Conservation (phyloP, 2,329 filamentous ascomycete species). For the Aaosphaeria pasadenensis region DNA sequence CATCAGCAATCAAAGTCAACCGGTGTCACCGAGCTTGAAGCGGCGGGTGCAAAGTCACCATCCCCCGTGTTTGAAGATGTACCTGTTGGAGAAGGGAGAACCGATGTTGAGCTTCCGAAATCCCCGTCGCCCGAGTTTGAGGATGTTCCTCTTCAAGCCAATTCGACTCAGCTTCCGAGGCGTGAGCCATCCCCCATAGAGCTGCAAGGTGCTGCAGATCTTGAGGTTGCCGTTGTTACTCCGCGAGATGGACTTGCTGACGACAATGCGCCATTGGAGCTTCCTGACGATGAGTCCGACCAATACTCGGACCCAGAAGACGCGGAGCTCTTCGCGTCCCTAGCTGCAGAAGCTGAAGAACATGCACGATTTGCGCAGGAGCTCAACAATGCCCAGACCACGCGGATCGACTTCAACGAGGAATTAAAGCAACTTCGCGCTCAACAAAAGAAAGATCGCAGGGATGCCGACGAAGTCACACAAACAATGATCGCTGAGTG, state of each 20-base stretch:
- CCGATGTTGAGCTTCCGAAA: conserved; percentile 17
- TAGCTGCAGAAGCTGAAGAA: conserved; percentile 88
- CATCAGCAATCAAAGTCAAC: not conserved
- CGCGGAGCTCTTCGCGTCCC: conserved; percentile 79
- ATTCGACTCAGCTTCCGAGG: conserved; percentile 5
- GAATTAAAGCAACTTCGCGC: conserved; percentile 82
- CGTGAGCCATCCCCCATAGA: conserved; percentile 19
- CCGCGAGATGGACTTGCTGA: conserved; percentile 30
- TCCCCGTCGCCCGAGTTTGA: conserved; percentile 52
- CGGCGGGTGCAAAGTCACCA: conserved; percentile 24
- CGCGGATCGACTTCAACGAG: conserved; percentile 73
- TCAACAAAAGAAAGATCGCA: conserved; percentile 95
- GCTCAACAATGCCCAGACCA: conserved; percentile 71
- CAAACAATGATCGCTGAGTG: conserved; percentile 96
- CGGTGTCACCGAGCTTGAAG: not conserved
- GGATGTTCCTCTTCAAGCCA: conserved; percentile 39
- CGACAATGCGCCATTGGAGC: conserved; percentile 21
- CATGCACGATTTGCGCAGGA: conserved; percentile 89
- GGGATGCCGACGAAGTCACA: conserved; percentile 95
- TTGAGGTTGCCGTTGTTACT: conserved; percentile 21
- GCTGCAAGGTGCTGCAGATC: conserved; percentile 25
- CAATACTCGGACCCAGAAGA: conserved; percentile 80
- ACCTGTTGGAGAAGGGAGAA: conserved; percentile 2
- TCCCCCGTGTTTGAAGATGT: conserved; percentile 52
- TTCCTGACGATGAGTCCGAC: conserved; percentile 30